Base-by-base conservation (phyloP, 1,139 yeast species). In the Trichomonascaceae sp. region DNA sequence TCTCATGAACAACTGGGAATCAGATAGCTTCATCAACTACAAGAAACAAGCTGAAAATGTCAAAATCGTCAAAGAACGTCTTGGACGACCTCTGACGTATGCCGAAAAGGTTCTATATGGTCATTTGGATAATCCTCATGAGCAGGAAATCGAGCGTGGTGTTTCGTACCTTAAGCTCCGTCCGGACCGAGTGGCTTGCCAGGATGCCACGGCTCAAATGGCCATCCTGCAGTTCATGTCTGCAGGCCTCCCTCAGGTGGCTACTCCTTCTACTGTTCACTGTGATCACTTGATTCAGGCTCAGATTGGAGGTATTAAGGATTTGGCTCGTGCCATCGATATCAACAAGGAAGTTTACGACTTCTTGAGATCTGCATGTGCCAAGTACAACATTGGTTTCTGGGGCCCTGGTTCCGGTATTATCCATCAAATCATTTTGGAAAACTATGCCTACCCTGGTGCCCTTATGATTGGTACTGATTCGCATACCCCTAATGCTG, bases 131-230 rank as follows among this genome's bases (percentile, higher is more conserved):
- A 85, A 93, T 70, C 98, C 98, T 64, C 95, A 89, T 66, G 89
- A 82, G 69, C 96, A 90, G 79, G 96, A 88, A 60, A 90, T 91
- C 67, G 87, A 86, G 78, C 87, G 98, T 77, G 99, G 99, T 78
- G 87, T 86, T 59, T 87, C 96, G 45, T 93, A 93, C 80, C 82
- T 93, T 77, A 91, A 93, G 78, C 84, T 93, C 73, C 87, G 97
- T 79, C 99, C 99, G 57, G 99, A 93, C 76, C 88, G 99, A 79
- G 98, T 93, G 67, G 98, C 99, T 58, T 91, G 97, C 82, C 99
- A 93, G 80, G 99, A 93, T 81, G 99, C 99, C 65, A 91, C 98
- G 61, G 99, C 99, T 64, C 99, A 93, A 79, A 93, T 93, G 99
- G 98, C 98, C 63, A 88, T 93, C 68, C 80, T 93, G 72, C 99